phyloP scores from a whole-genome alignment of 495 filamentous ascomycete genomes.

The Aspergillus biplanus region DNA sequence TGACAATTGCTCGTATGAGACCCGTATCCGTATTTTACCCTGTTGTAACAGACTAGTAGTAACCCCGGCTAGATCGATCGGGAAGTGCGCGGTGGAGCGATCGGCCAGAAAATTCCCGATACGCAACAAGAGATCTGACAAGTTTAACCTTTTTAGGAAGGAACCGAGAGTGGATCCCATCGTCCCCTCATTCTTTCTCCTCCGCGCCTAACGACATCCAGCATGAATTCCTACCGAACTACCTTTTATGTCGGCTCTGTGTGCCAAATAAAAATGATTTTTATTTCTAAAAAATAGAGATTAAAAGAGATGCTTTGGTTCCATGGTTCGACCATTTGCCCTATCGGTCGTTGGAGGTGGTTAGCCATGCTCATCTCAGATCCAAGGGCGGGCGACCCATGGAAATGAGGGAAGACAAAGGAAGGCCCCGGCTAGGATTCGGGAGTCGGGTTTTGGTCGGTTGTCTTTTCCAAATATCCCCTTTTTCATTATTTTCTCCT shows the following conservation, averaged over 20 bases:
- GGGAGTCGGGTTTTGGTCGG: too few species aligned
- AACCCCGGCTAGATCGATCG: not conserved
- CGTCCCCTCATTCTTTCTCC: not conserved
- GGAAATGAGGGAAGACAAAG: not conserved
- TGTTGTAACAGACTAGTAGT: not conserved
- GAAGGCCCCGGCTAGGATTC: too few species aligned
- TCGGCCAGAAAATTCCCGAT: not conserved
- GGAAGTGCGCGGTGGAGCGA: not conserved
- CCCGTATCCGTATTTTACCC: not conserved
- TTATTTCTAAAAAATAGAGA: not conserved
- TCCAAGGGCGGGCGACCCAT: not conserved
- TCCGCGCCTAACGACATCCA: too few species aligned
- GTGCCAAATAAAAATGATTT: not conserved
- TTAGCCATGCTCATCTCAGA: not conserved
- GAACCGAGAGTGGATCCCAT: not conserved
- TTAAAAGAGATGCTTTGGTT: not conserved
- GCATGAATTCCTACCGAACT: too few species aligned
- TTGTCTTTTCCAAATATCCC: too few species aligned
- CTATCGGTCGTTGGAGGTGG: not conserved
- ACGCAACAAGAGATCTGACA: not conserved
- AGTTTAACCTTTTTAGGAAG: slow-evolving; percentile 1
- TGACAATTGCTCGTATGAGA: too few species aligned
- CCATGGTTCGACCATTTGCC: slow-evolving; percentile 3
- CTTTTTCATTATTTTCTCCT: too few species aligned
- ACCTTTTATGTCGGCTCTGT: too few species aligned